phyloP scores from a whole-genome alignment of 208 protist species.

The Leishmania gerbilli region DNA sequence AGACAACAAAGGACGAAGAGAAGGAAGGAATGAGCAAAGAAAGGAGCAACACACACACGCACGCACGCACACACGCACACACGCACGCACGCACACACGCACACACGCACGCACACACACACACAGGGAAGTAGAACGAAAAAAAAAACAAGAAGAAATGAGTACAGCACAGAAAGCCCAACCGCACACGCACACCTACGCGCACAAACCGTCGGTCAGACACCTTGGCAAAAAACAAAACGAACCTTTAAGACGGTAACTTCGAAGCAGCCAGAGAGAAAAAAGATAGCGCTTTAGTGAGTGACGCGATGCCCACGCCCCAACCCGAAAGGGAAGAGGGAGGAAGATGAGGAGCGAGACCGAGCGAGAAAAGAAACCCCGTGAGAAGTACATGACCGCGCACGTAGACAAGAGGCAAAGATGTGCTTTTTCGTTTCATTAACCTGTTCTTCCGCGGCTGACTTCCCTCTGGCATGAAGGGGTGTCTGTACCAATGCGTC shows the following conservation, averaged over 20 bases:
- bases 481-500: neutral
- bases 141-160: neutral
- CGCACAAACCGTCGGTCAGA: neutral
- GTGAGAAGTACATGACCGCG: neutral
- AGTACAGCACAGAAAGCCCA: neutral
- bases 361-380: neutral
- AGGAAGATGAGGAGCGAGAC: neutral
- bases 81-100: neutral
- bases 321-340: neutral
- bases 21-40: neutral
- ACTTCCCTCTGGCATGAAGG: neutral
- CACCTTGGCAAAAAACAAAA: neutral
- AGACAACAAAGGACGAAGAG: neutral
- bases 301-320: neutral
- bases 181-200: neutral
- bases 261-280: neutral
- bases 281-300: slow-evolving; percentile 1
- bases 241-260: neutral
- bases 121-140: no score
- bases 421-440: neutral
- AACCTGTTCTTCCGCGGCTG: neutral
- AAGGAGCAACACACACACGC: neutral
- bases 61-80: neutral
- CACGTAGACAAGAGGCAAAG: neutral
- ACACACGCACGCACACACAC: neutral